Evolutionary conservation across 768 basidiomycete species (phyloP).

Genomic region (Galerina sulciceps): DNA sequence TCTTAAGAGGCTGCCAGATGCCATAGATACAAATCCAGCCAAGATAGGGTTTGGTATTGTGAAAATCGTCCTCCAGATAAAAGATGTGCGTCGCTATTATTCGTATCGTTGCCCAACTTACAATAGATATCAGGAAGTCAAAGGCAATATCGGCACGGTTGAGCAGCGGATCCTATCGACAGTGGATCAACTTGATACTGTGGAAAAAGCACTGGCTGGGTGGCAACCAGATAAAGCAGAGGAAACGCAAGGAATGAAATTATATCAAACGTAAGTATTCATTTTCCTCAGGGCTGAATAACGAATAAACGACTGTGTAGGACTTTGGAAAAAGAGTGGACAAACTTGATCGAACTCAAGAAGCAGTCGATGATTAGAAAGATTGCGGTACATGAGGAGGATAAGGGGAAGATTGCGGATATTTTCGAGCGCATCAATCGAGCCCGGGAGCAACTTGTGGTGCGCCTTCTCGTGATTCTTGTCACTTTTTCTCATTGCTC

Average conservation of each 20-base stretch:
- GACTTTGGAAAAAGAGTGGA: conserved; percentile 10
- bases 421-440: conserved; percentile 20
- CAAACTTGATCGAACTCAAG: conserved; percentile 8
- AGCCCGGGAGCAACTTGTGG: conserved; percentile 17
- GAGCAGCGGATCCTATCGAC: conserved; percentile 7
- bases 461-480: not conserved
- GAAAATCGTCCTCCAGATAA: no score
- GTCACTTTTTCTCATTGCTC: not conserved
- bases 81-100: no score
- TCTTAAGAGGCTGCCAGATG: no score
- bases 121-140: no score
- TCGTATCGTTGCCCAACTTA: no score
- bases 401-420: conserved; percentile 9
- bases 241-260: conserved; percentile 2
- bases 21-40: no score
- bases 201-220: conserved; percentile 10
- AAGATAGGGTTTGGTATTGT: no score
- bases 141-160: conserved; percentile 18
- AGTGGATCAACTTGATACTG: conserved; percentile 8
- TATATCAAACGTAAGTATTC: conserved; percentile 7
- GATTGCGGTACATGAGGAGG: conserved; percentile 17
- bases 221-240: conserved; percentile 9
- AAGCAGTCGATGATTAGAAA: conserved; percentile 8
- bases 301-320: not conserved
- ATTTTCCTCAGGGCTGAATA: not conserved